These are phyloP conservation scores for Chamaecyparis obtusa DNA, from an alignment of 75 land plant species.

Conservation along the genomic window DNA sequence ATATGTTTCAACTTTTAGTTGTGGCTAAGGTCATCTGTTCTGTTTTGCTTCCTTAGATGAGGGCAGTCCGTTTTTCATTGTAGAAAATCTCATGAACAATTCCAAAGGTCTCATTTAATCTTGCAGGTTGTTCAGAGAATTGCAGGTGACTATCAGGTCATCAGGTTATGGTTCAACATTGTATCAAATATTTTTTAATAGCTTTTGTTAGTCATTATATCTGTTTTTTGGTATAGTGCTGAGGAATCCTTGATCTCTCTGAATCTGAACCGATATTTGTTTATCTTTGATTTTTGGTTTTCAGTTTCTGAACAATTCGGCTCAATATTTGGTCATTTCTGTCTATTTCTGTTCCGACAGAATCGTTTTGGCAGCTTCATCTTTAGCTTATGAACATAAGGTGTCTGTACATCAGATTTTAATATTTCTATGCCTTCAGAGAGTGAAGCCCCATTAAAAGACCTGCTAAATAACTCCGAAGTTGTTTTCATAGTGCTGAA, in stretches of 20 bases:
- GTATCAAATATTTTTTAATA: not conserved
- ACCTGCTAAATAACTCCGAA: not conserved
- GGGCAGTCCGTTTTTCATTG: not conserved
- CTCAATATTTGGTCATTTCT: not conserved
- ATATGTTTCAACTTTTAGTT: not conserved
- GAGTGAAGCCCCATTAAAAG: not conserved
- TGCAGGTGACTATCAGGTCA: not conserved
- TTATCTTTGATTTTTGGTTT: not conserved
- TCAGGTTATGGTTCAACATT: not conserved
- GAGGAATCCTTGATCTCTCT: not conserved
- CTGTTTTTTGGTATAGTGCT: not conserved
- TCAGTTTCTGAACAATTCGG: not conserved
- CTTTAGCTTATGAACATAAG: not conserved
- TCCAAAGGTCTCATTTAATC: not conserved
- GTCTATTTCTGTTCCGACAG: not conserved
- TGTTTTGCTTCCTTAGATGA: not conserved
- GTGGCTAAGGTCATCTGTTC: not conserved
- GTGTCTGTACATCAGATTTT: not conserved
- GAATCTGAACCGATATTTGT: not conserved
- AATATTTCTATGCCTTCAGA: not conserved
- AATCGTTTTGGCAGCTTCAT: not conserved
- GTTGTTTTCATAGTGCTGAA: not conserved
- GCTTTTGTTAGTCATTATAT: not conserved
- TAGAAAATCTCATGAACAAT: not conserved
- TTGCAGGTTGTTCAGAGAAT: not conserved